Evolutionary conservation across 805 yeast species (phyloP).

Genomic region (Dipodascopsis uninucleata): DNA sequence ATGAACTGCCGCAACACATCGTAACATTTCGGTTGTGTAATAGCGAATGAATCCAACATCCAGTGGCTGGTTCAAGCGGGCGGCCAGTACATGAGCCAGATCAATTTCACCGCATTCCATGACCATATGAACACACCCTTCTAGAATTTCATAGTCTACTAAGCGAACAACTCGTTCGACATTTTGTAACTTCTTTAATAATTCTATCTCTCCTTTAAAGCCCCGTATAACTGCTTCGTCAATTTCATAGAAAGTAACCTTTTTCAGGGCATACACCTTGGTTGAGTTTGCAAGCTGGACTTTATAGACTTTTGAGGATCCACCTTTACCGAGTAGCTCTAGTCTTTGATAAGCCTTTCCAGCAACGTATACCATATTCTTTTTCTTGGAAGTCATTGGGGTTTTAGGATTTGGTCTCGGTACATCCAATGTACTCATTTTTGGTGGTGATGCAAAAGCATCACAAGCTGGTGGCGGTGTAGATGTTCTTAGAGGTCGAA

Average conservation of each 20-base stretch:
- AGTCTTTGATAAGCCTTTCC: slow-evolving; percentile 64
- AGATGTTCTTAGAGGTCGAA: slow-evolving; percentile 24
- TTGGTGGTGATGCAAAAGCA: slow-evolving; percentile 23
- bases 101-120: slow-evolving; percentile 97
- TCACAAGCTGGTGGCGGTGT: slow-evolving; percentile 20
- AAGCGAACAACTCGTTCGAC: slow-evolving; percentile 74
- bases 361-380: slow-evolving; percentile 24
- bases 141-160: slow-evolving; percentile 66
- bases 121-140: slow-evolving; percentile 55
- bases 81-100: slow-evolving; percentile 71
- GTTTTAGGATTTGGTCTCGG: slow-evolving; percentile 22
- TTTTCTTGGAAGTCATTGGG: slow-evolving; percentile 14
- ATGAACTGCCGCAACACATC: slow-evolving; percentile 87
- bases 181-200: slow-evolving; percentile 55
- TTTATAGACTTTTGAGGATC: slow-evolving; percentile 85
- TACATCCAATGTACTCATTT: slow-evolving; percentile 25
- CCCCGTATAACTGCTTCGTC: slow-evolving; percentile 71
- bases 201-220: slow-evolving; percentile 85
- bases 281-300: slow-evolving; percentile 53
- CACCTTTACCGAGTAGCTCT: slow-evolving; percentile 85
- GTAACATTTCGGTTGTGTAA: slow-evolving; percentile 71
- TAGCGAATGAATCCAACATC: slow-evolving; percentile 76
- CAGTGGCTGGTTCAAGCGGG: slow-evolving; percentile 48
- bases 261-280: slow-evolving; percentile 71
- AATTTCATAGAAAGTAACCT: slow-evolving; percentile 70